Conservation (phyloP, 1,139 yeast species). For the Taphrina deformans region DNA sequence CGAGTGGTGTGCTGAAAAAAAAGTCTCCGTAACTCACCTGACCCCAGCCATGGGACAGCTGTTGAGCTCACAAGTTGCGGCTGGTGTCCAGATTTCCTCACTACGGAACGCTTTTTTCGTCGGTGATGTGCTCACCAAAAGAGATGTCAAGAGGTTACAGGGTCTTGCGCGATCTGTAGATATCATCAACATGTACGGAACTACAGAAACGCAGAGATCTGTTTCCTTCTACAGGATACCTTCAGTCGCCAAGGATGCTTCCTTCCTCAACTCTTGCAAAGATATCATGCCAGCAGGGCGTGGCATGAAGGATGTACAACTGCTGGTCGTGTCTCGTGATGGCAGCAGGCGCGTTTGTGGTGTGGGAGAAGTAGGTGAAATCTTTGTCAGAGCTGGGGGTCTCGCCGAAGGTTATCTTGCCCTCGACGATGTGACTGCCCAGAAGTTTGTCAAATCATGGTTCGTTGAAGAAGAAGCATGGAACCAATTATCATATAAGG, state of each 20-base stretch:
- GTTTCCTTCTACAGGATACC: slow-evolving; percentile 91
- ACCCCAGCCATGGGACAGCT: slow-evolving; percentile 99
- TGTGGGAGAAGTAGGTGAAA: slow-evolving; percentile 98
- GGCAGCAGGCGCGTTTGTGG: slow-evolving; percentile 90
- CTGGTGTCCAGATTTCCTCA: slow-evolving; percentile 64
- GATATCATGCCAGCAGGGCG: slow-evolving; percentile 98
- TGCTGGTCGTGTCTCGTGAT: slow-evolving; percentile 86
- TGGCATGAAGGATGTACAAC: slow-evolving; percentile 94
- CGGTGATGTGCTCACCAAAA: slow-evolving; percentile 93
- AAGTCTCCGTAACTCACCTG: slow-evolving; percentile 93
- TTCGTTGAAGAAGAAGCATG: slow-evolving; percentile 55
- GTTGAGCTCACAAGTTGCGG: slow-evolving; percentile 91
- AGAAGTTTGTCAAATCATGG: slow-evolving; percentile 91
- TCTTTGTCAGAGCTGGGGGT: slow-evolving; percentile 97
- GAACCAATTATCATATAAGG: slow-evolving; percentile 41
- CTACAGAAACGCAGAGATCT: slow-evolving; percentile 97
- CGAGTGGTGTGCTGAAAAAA: slow-evolving; percentile 90
- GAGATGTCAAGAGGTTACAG: slow-evolving; percentile 92
- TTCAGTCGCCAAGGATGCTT: slow-evolving; percentile 65
- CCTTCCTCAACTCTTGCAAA: slow-evolving; percentile 77
- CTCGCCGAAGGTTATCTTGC: slow-evolving; percentile 94
- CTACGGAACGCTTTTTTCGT: slow-evolving; percentile 97
- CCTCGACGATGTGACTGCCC: slow-evolving; percentile 79
- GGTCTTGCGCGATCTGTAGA: slow-evolving; percentile 83
- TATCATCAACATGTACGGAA: slow-evolving; percentile 98